Evolutionary conservation across 202 grass and related monocot species (phyloP).

Genomic region (Musa balbisiana): DNA sequence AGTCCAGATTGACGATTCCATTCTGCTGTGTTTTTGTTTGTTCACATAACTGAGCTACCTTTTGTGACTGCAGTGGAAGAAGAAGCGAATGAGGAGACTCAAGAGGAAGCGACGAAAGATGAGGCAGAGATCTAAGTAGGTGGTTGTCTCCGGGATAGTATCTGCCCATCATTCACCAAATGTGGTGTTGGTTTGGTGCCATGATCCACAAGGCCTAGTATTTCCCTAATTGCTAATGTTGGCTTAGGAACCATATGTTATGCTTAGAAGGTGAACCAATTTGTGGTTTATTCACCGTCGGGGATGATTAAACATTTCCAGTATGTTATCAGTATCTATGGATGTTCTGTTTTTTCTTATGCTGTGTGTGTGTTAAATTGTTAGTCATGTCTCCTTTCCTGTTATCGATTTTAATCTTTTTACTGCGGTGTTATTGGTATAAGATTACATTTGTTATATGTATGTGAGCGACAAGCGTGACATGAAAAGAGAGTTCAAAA

Average conservation of each 20-base stretch:
- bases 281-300: not conserved
- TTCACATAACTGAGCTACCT: not conserved
- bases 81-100: slow-evolving; percentile 1
- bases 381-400: too few species aligned
- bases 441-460: too few species aligned
- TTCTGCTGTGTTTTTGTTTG: not conserved
- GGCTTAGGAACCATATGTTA: not conserved
- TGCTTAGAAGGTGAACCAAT: not conserved
- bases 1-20: not conserved
- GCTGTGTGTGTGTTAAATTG: not conserved
- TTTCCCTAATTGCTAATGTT: not conserved
- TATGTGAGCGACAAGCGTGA: too few species aligned
- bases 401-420: too few species aligned
- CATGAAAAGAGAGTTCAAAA: too few species aligned
- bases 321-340: not conserved
- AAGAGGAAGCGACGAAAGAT: slow-evolving; percentile 7
- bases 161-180: not conserved
- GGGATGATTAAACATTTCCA: not conserved
- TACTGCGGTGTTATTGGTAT: too few species aligned
- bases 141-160: not conserved
- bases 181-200: not conserved
- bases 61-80: not conserved
- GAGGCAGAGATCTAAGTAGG: slow-evolving; percentile 11
- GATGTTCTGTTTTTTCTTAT: not conserved
- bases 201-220: too few species aligned